Percentiles rank a stretch among this genome's conserved stretches.
These are phyloP conservation scores for Globisporangium emineosum DNA, from an alignment of 352 stramenopile species.

Conservation along the genomic window DNA sequence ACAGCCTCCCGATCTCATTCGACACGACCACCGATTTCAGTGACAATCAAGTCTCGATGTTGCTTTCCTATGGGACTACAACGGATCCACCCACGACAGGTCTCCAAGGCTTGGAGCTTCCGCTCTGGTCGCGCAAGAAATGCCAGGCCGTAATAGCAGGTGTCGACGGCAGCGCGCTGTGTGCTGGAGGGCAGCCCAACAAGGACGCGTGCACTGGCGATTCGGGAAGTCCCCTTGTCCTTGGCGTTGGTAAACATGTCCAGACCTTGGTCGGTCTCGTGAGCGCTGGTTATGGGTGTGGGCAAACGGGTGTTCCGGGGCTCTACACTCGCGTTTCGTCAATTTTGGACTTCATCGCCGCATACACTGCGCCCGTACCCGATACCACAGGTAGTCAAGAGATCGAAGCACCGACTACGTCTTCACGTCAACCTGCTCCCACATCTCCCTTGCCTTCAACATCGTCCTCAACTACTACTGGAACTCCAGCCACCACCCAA, in stretches of 20 bases:
- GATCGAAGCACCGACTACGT: no score
- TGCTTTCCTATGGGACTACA: no score
- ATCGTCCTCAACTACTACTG: no score
- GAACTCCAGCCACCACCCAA: no score
- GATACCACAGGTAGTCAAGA: no score
- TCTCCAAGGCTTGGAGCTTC: no score
- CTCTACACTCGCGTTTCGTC: constrained; percentile 15
- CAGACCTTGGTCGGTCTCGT: constrained; percentile 8
- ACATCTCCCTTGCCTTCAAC: no score
- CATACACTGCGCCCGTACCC: not conserved
- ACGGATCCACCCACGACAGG: no score
- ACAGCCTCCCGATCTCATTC: constrained; percentile 7
- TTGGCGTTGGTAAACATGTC: not conserved
- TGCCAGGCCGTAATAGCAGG: constrained; percentile 6
- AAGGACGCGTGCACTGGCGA: constrained; percentile 21
- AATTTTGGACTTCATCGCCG: constrained; percentile 4
- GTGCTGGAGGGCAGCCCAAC: constrained; percentile 16
- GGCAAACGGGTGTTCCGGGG: constrained; percentile 2
- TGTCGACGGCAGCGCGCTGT: constrained; percentile 18
- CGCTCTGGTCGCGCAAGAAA: constrained; percentile 7
- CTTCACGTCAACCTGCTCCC: no score
- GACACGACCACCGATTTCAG: constrained; percentile 11
- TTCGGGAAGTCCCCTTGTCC: constrained; percentile 20
- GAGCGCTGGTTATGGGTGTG: constrained; percentile 16
- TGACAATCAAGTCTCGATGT: no score